These are phyloP conservation scores for Meyerozyma carpophila DNA, from an alignment of 1,139 yeast genomes.

Conservation along the genomic window DNA sequence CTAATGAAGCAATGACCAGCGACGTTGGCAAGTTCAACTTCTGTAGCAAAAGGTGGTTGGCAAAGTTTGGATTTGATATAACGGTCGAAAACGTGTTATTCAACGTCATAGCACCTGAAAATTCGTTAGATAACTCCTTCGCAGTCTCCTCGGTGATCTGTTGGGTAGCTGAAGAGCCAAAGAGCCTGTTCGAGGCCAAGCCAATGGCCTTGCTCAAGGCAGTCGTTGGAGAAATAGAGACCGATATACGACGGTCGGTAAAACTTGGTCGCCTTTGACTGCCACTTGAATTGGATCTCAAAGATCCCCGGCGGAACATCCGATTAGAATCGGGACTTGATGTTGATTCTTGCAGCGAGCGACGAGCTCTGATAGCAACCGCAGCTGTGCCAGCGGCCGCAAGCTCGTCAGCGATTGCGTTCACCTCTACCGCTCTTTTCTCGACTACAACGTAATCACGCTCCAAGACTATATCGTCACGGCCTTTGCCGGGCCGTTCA, in stretches of 20 bases:
- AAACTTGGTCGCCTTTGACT: slow-evolving; percentile 44
- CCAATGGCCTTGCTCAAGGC: slow-evolving; percentile 86
- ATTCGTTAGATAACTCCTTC: slow-evolving; percentile 4
- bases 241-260: slow-evolving; percentile 57
- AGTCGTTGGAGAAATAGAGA: slow-evolving; percentile 78
- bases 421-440: slow-evolving; percentile 89
- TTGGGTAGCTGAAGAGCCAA: slow-evolving; percentile 40
- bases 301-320: slow-evolving; percentile 15
- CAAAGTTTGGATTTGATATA: slow-evolving; percentile 30
- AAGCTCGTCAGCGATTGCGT: slow-evolving; percentile 89
- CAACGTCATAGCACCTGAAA: slow-evolving; percentile 3
- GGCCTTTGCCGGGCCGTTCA: neutral
- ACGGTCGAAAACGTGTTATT: slow-evolving; percentile 16
- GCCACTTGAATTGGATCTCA: slow-evolving; percentile 25
- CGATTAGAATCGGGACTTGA: slow-evolving; percentile 11
- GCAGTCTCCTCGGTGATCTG: slow-evolving; percentile 13
- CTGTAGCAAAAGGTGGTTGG: slow-evolving; percentile 22
- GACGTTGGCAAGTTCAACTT: slow-evolving; percentile 29
- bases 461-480: slow-evolving; percentile 47
- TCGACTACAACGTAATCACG: slow-evolving; percentile 93
- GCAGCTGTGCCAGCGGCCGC: slow-evolving; percentile 63
- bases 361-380: slow-evolving; percentile 34
- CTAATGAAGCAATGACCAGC: slow-evolving; percentile 8
- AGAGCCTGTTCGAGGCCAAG: slow-evolving; percentile 80
- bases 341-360: slow-evolving; percentile 11